phyloP scores from a whole-genome alignment of 2,329 filamentous ascomycete species.

The Phialocephala subalpina region DNA sequence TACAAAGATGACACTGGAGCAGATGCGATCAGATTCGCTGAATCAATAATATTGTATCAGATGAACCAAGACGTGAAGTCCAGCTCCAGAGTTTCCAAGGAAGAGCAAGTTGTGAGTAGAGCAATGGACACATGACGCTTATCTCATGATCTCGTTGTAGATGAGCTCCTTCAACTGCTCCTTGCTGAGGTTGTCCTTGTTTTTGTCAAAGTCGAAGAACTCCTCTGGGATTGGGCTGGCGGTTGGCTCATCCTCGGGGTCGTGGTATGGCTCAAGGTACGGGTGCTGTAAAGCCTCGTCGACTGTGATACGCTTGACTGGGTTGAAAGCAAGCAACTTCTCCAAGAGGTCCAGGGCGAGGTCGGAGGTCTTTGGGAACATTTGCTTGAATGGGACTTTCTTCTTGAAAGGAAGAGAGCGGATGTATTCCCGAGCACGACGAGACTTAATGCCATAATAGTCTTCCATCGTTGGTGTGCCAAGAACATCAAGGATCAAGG shows the following conservation, averaged over 20 bases:
- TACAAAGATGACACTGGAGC: slow-evolving; percentile 2
- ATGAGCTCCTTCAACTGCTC: slow-evolving; percentile 98
- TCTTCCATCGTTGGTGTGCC: slow-evolving; percentile 99
- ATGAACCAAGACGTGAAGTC: slow-evolving; percentile 6
- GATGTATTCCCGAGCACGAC: slow-evolving; percentile 96
- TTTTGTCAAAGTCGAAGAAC: slow-evolving; percentile 99
- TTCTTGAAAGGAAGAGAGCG: slow-evolving; percentile 98
- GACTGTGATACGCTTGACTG: slow-evolving; percentile 97
- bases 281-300: slow-evolving; percentile 97
- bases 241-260: slow-evolving; percentile 97
- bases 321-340: slow-evolving; percentile 97
- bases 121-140: slow-evolving; percentile 17
- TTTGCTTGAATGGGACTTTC: slow-evolving; percentile 96
- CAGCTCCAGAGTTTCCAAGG: slow-evolving; percentile 6
- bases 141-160: slow-evolving; percentile 87
- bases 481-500: slow-evolving; percentile 94
- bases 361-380: slow-evolving; percentile 99
- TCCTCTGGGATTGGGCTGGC: slow-evolving; percentile 97
- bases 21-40: not conserved
- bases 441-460: slow-evolving; percentile 99
- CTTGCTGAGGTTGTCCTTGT: slow-evolving; percentile 98
- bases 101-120: not conserved
- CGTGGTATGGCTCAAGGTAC: slow-evolving; percentile 98
- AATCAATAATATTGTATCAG: not conserved
- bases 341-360: slow-evolving; percentile 92